phyloP scores from a whole-genome alignment of 208 protist species.

The Zelonia costaricensis region DNA sequence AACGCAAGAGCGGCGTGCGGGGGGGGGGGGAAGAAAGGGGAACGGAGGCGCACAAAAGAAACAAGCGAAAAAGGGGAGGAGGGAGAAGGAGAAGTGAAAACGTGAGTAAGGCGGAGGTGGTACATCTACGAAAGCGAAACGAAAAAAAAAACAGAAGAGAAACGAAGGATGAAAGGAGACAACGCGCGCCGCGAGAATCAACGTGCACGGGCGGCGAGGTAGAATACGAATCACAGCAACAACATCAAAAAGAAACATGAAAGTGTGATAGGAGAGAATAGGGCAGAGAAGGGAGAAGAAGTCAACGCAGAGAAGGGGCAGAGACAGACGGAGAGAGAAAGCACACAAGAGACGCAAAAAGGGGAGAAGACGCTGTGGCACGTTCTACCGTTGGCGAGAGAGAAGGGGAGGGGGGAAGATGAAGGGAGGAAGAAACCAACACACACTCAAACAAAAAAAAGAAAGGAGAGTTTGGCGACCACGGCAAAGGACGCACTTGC shows the following conservation, averaged over 20 bases:
- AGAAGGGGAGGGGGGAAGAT: not conserved
- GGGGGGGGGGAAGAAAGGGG: too few relatives aligned
- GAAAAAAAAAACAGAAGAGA: not conserved
- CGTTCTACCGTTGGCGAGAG: too few relatives aligned
- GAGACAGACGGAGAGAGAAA: constrained; percentile 1
- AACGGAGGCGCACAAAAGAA: too few relatives aligned
- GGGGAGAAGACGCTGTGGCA: not conserved
- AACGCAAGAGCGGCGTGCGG: too few relatives aligned
- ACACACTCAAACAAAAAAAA: constrained; percentile 1
- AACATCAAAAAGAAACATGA: constrained; percentile 10
- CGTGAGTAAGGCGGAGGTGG: too few relatives aligned
- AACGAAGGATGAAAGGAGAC: not conserved
- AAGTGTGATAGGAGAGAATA: constrained; percentile 23
- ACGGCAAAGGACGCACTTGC: too few relatives aligned
- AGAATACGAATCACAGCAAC: not conserved
- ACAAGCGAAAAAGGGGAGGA: too few relatives aligned
- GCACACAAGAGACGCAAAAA: not conserved
- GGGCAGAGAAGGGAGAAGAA: constrained; percentile 6
- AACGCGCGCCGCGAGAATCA: not conserved
- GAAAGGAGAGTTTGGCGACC: not conserved
- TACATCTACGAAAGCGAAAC: too few relatives aligned
- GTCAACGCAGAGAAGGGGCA: constrained; percentile 55
- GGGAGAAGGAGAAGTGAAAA: not conserved
- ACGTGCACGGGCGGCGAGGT: not conserved
- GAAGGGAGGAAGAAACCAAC: not conserved